Base-by-base conservation (phyloP, 768 basidiomycete genomes). In the Tephrocybe sp. region DNA sequence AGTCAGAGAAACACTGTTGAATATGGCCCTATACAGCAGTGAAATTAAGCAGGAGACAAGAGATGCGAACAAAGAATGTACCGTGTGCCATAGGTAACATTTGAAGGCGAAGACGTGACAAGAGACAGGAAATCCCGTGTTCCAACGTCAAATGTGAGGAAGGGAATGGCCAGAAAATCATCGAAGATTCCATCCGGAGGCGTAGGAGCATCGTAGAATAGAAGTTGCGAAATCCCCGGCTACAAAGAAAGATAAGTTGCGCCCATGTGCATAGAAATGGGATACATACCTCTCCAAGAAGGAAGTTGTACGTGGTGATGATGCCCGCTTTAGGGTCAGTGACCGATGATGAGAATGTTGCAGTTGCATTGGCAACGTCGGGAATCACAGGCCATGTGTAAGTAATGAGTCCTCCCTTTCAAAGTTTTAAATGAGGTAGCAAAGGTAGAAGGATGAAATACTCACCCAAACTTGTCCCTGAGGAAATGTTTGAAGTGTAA, bases 401-500 rank as follows among this genome's bases (percentile, higher is more conserved):
- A 2, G 59, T 59, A 16, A 82, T 70, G 1, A 72, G 13, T 0
- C 82, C 83, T 3, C 80, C 81, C 81, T 83, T 48, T 42, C 9
- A 37, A 9, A 49, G 1, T 35, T 30, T 37, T 21, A 52, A 7
- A 18, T 41, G 9, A 18, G n/a, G 13, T 12, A 15, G 25, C 11
- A 28, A 49, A 21, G 42, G 31, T 50, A 25, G 34, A 35, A 26
- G 34, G 12, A 24, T 41, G 22, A 12, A 18, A 21, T 25, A 21
- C 75, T 12, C 64, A 84, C 83, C 83, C 82, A 86, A 49, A 86
- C 77, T 60, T 75, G 60, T 1, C 65, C 64, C 63, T 84, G 82
- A 5, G 83, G 76, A 56, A 70, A 72, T 0, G 79, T 69, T 51
- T 75, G 75, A 21, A 86, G 42, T 0, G 75, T 79, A 55, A 86